Evolutionary conservation across 2,329 filamentous ascomycete genomes (phyloP).

Genomic region (Sporothrix humicola): DNA sequence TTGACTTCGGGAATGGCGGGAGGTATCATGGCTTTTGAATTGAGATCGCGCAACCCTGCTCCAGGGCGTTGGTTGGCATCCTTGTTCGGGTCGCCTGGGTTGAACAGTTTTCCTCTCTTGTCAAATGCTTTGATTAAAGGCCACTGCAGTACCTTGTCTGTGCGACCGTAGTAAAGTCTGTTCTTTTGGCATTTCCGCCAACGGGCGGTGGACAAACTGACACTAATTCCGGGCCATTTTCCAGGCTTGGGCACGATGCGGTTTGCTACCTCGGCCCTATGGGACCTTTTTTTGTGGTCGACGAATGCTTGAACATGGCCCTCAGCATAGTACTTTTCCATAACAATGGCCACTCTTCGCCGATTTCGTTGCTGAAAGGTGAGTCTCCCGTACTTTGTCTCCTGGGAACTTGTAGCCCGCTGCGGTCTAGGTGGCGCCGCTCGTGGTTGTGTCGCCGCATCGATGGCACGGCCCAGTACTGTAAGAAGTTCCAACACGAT

Average conservation of each 20-base stretch:
- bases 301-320: not conserved
- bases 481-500: too few relatives aligned
- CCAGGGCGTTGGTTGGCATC: too few relatives aligned
- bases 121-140: too few relatives aligned
- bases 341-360: not conserved
- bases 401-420: not conserved
- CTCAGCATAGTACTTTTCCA: not conserved
- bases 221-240: constrained; percentile 8
- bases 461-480: too few relatives aligned
- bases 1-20: not conserved
- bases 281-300: not conserved
- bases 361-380: not conserved
- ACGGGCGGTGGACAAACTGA: not conserved
- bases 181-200: not conserved
- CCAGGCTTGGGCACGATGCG: not conserved
- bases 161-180: too few relatives aligned
- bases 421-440: too few relatives aligned
- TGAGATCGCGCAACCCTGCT: not conserved
- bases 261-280: not conserved
- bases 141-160: too few relatives aligned
- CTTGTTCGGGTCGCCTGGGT: not conserved
- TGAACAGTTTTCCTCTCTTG: too few relatives aligned
- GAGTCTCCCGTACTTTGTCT: not conserved
- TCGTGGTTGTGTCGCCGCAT: too few relatives aligned
- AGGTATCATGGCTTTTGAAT: not conserved